Conservation (phyloP, 306 rosid species). For the Quercus berberidifolia region DNA sequence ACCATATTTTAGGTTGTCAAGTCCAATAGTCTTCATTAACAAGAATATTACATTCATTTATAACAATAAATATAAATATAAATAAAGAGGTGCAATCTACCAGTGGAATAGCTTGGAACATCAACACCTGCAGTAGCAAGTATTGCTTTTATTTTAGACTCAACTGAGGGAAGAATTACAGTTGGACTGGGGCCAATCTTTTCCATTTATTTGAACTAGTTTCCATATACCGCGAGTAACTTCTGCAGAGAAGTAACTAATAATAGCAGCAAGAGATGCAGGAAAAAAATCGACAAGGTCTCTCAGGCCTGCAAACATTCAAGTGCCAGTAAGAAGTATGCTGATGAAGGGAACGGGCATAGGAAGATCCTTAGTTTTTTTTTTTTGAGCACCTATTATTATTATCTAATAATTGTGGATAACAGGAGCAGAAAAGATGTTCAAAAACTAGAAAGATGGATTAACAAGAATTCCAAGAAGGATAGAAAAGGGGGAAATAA, state of each 20-base stretch:
- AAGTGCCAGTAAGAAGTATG: slow-evolving; percentile 19
- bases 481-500: no score
- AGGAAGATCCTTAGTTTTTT: not conserved
- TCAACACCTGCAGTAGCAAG: slow-evolving; percentile 63
- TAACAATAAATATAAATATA: not conserved
- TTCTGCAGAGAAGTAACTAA: slow-evolving; percentile 78
- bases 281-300: slow-evolving; percentile 83
- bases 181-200: slow-evolving; percentile 92
- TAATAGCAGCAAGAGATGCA: slow-evolving; percentile 65
- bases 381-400: not conserved
- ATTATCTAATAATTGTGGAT: not conserved
- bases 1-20: no score
- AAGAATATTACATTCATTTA: slow-evolving; percentile 6
- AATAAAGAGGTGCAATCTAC: slow-evolving; percentile 35
- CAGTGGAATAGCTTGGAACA: slow-evolving; percentile 49
- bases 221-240: slow-evolving; percentile 82
- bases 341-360: slow-evolving; percentile 7
- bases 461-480: no score
- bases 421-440: not conserved
- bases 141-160: slow-evolving; percentile 61
- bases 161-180: slow-evolving; percentile 48
- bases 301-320: slow-evolving; percentile 62
- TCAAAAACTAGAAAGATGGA: not conserved
- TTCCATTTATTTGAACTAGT: slow-evolving; percentile 77
- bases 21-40: not conserved